Evolutionary conservation across 345 rosid genomes (phyloP).

Genomic region (Rhodamnia argentea): DNA sequence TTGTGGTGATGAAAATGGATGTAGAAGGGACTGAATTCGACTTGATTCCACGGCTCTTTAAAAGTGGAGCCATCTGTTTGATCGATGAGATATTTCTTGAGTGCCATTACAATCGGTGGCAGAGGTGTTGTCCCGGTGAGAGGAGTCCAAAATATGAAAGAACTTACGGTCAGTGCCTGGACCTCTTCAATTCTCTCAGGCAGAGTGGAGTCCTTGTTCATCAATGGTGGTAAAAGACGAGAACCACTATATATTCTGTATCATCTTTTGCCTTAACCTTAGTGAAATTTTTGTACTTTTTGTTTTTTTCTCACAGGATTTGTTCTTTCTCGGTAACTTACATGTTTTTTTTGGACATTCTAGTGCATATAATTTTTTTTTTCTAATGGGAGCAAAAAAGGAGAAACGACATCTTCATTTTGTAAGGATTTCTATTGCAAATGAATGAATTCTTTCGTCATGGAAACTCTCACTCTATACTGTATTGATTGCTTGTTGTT

Average conservation of each 20-base stretch:
- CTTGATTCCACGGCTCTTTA: constrained; percentile 71
- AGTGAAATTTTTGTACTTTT: background rate
- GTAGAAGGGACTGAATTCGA: constrained; percentile 99
- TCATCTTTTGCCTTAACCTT: background rate
- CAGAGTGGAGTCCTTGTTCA: constrained; percentile 92
- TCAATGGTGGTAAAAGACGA: constrained; percentile 83
- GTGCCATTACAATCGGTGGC: constrained; percentile 98
- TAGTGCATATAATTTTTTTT: background rate
- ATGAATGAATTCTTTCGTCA: background rate
- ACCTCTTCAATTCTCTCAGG: constrained; percentile 69
- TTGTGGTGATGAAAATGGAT: constrained; percentile 99
- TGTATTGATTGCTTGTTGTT: background rate
- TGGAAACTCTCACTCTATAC: background rate
- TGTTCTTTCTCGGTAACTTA: background rate
- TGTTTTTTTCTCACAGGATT: background rate
- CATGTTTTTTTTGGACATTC: background rate
- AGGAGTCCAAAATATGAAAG: constrained; percentile 80
- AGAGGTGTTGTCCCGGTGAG: constrained; percentile 91
- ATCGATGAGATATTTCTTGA: constrained; percentile 90
- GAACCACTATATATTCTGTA: background rate
- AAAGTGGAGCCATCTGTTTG: constrained; percentile 88
- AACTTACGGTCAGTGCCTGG: constrained; percentile 77
- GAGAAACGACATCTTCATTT: background rate
- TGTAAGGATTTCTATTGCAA: background rate
- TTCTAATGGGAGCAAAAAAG: background rate